These are phyloP conservation scores for Excoecaria cochinchinensis DNA, from an alignment of 345 rosid genomes.

Conservation along the genomic window DNA sequence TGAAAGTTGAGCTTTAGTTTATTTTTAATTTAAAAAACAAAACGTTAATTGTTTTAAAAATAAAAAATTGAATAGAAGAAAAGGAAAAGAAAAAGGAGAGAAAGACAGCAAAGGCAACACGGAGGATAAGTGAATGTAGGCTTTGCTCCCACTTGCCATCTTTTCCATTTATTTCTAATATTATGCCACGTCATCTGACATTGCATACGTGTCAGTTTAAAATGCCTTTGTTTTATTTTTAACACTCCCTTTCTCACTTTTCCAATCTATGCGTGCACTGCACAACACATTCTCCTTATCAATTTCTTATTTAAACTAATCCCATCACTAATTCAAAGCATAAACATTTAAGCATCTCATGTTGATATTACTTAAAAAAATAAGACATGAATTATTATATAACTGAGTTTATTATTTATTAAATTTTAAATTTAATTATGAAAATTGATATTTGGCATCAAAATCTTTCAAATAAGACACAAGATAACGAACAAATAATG, in stretches of 20 bases:
- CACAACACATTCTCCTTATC: neutral
- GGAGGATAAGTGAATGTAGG: conserved; percentile 6
- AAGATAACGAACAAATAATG: too few relatives aligned
- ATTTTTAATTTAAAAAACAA: neutral
- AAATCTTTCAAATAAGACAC: too few relatives aligned
- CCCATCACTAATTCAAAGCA: too few relatives aligned
- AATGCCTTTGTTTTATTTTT: neutral
- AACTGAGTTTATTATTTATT: too few relatives aligned
- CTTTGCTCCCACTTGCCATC: conserved; percentile 6
- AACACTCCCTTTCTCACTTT: neutral
- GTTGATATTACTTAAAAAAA: too few relatives aligned
- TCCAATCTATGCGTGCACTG: neutral
- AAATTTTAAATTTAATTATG: neutral
- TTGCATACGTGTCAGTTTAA: neutral
- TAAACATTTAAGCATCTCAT: too few relatives aligned
- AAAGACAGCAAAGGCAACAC: conserved; percentile 18
- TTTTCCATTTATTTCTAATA: neutral
- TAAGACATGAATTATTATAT: too few relatives aligned
- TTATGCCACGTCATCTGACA: conserved; percentile 8
- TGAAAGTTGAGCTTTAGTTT: too few relatives aligned
- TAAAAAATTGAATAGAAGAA: neutral
- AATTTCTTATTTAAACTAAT: too few relatives aligned
- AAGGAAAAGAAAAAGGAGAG: neutral
- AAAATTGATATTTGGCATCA: too few relatives aligned
- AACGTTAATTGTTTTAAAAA: too few relatives aligned